These are phyloP conservation scores for Malus asiatica DNA, from an alignment of 306 rosid species.

Conservation along the genomic window DNA sequence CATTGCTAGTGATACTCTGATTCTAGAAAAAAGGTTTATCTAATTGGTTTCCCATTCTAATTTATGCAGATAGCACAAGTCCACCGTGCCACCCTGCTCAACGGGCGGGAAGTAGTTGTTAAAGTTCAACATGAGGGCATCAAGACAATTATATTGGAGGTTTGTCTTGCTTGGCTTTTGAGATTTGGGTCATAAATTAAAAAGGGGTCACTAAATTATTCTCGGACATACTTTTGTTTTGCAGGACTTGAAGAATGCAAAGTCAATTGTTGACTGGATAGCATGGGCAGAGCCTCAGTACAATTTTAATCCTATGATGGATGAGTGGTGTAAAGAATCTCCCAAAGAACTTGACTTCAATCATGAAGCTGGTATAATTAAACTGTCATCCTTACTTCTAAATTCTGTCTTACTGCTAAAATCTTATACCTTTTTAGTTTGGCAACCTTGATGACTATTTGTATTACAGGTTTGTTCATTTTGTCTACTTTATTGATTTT, in stretches of 20 bases:
- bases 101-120: constrained; percentile 87
- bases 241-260: constrained; percentile 94
- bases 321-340: constrained; percentile 99
- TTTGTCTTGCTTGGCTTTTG: constrained; percentile 27
- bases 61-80: constrained; percentile 93
- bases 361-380: constrained; percentile 76
- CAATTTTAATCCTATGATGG: constrained; percentile 89
- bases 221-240: constrained; percentile 19
- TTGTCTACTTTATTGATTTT: not conserved
- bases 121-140: constrained; percentile 93
- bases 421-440: not conserved
- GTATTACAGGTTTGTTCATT: not conserved
- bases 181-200: constrained; percentile 23
- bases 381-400: not conserved
- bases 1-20: not conserved
- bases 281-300: constrained; percentile 98
- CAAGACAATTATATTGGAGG: constrained; percentile 84
- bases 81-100: constrained; percentile 82
- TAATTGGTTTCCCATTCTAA: constrained; percentile 11
- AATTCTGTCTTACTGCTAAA: not conserved
- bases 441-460: not conserved
- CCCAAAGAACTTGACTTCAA: constrained; percentile 96
- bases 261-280: constrained; percentile 90
- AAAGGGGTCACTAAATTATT: constrained; percentile 14
- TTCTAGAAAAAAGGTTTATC: not conserved